Evolutionary conservation across 1,284 basidiomycete genomes (phyloP).

Genomic region (Heliocybe sulcata): DNA sequence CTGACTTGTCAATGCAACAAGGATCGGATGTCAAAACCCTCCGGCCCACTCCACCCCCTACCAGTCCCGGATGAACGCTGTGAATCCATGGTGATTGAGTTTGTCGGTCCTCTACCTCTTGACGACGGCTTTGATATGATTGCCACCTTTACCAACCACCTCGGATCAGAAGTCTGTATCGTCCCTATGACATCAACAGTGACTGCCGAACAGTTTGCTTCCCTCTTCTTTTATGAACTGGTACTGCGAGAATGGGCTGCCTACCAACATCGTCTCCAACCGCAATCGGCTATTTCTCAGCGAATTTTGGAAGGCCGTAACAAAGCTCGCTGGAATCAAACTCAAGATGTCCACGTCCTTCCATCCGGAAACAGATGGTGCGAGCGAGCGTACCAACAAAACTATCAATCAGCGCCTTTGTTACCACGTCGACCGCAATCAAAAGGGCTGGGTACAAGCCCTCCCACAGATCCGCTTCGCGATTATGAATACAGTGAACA

Average conservation of each 20-base stretch:
- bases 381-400: slow-evolving; percentile 14
- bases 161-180: slow-evolving; percentile 27
- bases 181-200: slow-evolving; percentile 20
- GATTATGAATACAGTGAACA: slow-evolving; percentile 20
- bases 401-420: slow-evolving; percentile 24
- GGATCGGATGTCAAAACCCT: slow-evolving; percentile 4
- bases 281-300: slow-evolving; percentile 33
- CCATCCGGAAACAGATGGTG: slow-evolving; percentile 30
- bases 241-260: slow-evolving; percentile 34
- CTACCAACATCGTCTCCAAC: slow-evolving; percentile 29
- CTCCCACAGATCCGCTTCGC: slow-evolving; percentile 24
- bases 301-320: slow-evolving; percentile 31
- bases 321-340: slow-evolving; percentile 24
- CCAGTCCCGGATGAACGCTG: slow-evolving; percentile 8
- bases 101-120: slow-evolving; percentile 30
- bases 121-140: slow-evolving; percentile 28
- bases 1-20: slow-evolving; percentile 16
- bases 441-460: slow-evolving; percentile 31
- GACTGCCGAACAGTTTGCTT: slow-evolving; percentile 23
- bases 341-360: slow-evolving; percentile 33
- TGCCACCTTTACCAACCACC: slow-evolving; percentile 25
- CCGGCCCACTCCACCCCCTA: slow-evolving; percentile 16
- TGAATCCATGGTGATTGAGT: slow-evolving; percentile 33
- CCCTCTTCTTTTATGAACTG: slow-evolving; percentile 26
- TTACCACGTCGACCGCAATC: slow-evolving; percentile 28